phyloP scores from a whole-genome alignment of 1,284 basidiomycete genomes.

The Ceratobasidium sp. region DNA sequence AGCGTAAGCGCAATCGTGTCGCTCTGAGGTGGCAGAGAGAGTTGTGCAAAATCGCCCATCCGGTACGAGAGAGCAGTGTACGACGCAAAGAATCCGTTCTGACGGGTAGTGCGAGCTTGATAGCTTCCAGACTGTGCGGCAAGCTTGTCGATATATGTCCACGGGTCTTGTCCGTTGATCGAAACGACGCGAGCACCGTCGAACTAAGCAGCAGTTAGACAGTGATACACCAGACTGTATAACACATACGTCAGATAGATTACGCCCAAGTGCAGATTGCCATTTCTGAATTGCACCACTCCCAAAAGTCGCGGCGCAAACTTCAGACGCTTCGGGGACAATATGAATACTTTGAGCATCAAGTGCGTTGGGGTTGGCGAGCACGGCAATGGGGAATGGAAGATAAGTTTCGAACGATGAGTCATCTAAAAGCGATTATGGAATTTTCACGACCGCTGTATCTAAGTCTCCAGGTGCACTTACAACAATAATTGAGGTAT shows the following conservation, averaged over 20 bases:
- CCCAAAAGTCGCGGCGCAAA: conserved; percentile 67
- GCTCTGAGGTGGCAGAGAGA: conserved; percentile 65
- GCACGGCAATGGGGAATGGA: conserved; percentile 67
- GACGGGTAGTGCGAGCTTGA: conserved; percentile 66
- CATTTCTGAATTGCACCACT: conserved; percentile 57
- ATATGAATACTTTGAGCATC: conserved; percentile 64
- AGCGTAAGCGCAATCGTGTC: conserved; percentile 67
- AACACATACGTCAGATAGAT: conserved; percentile 59
- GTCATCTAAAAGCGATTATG: no score
- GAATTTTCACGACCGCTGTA: no score
- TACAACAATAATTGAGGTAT: conserved; percentile 61
- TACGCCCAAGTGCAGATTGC: conserved; percentile 66
- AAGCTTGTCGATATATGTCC: conserved; percentile 67
- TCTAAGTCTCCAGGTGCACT: no score
- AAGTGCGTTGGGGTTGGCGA: conserved; percentile 62
- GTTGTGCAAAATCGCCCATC: conserved; percentile 73
- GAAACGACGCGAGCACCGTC: conserved; percentile 68
- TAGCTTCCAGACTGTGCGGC: conserved; percentile 62
- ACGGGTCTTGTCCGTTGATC: conserved; percentile 69
- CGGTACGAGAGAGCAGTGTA: conserved; percentile 67
- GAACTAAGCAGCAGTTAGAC: conserved; percentile 55
- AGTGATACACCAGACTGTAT: neutral
- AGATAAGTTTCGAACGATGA: conserved; percentile 61
- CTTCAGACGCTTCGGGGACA: conserved; percentile 69
- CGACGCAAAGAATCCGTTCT: conserved; percentile 63